A percentile compares a stretch with the other conserved stretches of the same genome.
These are phyloP conservation scores for Leccinum pellstonianum DNA, from an alignment of 768 basidiomycete species.

Conservation along the genomic window DNA sequence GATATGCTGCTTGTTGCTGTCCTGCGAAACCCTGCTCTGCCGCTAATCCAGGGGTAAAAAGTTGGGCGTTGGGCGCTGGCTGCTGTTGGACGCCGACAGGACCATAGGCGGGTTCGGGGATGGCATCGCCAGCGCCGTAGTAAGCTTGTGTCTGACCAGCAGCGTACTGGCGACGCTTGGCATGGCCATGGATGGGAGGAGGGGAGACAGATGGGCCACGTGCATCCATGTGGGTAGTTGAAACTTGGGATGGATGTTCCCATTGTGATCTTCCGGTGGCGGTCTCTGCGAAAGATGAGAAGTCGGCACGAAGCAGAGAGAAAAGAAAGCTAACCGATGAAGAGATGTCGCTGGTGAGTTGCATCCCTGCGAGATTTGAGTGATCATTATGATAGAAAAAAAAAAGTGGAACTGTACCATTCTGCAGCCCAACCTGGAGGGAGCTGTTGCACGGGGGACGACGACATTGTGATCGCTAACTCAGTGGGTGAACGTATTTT, in stretches of 20 bases:
- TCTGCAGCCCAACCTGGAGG: constrained; percentile 93
- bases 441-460: constrained; percentile 59
- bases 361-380: constrained; percentile 60
- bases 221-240: constrained; percentile 38
- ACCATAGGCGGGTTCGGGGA: constrained; percentile 20
- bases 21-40: constrained; percentile 65
- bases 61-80: constrained; percentile 44
- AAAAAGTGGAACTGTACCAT: constrained; percentile 56
- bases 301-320: constrained; percentile 4
- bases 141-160: too few relatives aligned
- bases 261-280: constrained; percentile 84
- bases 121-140: too few relatives aligned
- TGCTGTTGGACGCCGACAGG: constrained; percentile 38
- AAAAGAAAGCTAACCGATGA: constrained; percentile 65
- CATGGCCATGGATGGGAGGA: constrained; percentile 39
- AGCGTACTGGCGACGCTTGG: constrained; percentile 4
- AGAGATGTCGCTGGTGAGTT: constrained; percentile 78
- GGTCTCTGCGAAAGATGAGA: constrained; percentile 56
- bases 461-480: constrained; percentile 36
- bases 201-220: constrained; percentile 46
- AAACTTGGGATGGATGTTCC: constrained; percentile 64
- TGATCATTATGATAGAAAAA: not conserved
- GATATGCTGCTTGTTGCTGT: constrained; percentile 57
- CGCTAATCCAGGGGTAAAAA: constrained; percentile 85
- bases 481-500: constrained; percentile 10